A percentile compares a stretch with the other conserved stretches of the same genome.
Evolutionary conservation across 306 rosid genomes (phyloP).

Genomic region (Morella rubra): DNA sequence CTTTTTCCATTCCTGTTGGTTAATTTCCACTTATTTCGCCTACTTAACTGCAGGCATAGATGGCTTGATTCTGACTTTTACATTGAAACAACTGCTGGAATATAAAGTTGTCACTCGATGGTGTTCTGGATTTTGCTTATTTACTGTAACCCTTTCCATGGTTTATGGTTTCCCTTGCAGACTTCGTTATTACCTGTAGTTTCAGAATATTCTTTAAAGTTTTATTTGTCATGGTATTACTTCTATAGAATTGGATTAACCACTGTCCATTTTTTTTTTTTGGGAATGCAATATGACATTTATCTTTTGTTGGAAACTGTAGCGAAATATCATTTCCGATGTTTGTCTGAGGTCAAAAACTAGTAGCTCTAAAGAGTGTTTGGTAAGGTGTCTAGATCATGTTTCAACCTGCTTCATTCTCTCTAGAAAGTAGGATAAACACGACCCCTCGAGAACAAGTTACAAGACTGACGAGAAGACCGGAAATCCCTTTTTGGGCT

Average conservation of each 20-base stretch:
- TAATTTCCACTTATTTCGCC: not conserved
- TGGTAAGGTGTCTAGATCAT: too few relatives aligned
- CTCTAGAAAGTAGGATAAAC: too few relatives aligned
- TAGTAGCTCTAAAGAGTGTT: too few relatives aligned
- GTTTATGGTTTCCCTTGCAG: slow-evolving; percentile 35
- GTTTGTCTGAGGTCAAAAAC: too few relatives aligned
- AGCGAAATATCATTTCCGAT: not conserved
- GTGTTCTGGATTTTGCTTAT: slow-evolving; percentile 33
- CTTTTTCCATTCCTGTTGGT: not conserved
- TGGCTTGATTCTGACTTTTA: slow-evolving; percentile 18
- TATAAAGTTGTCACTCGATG: slow-evolving; percentile 19
- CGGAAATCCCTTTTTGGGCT: too few relatives aligned
- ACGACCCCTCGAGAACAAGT: too few relatives aligned
- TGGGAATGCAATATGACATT: slow-evolving; percentile 4
- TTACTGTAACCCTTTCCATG: slow-evolving; percentile 28
- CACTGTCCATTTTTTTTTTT: slow-evolving; percentile 13
- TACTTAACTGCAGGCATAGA: slow-evolving; percentile 59
- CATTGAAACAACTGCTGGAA: slow-evolving; percentile 13
- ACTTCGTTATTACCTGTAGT: slow-evolving; percentile 30
- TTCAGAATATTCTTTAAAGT: slow-evolving; percentile 39
- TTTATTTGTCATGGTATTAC: slow-evolving; percentile 22
- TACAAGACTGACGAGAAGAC: too few relatives aligned
- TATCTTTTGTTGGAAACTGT: slow-evolving; percentile 4
- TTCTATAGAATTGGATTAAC: slow-evolving; percentile 20
- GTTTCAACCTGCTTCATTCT: too few relatives aligned